Evolutionary conservation across 495 filamentous ascomycete species (phyloP).

Genomic region (Thozetella sp.): DNA sequence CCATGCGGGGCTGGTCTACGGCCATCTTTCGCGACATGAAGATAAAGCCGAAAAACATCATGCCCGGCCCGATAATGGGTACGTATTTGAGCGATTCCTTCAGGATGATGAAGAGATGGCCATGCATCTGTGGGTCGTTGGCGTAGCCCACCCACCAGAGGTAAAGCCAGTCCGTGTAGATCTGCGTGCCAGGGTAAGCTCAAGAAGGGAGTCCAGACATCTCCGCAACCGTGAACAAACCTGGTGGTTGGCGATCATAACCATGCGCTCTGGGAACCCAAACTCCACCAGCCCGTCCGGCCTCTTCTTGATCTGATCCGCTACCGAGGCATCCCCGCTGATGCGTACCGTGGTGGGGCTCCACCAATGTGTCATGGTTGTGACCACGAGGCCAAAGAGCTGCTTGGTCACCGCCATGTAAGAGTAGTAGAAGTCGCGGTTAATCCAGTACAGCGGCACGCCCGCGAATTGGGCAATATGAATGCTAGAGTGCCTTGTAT

Average conservation of each 20-base stretch:
- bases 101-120: conserved; percentile 83
- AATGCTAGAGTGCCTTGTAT: conserved; percentile 44
- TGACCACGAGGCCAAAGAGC: conserved; percentile 72
- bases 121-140: conserved; percentile 65
- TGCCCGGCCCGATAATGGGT: conserved; percentile 74
- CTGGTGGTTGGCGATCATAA: conserved; percentile 87
- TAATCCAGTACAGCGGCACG: conserved; percentile 68
- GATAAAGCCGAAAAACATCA: conserved; percentile 83
- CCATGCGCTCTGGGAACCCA: conserved; percentile 72
- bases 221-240: conserved; percentile 36
- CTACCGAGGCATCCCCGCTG: conserved; percentile 74
- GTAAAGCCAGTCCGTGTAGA: conserved; percentile 90
- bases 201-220: no score
- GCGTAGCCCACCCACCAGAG: conserved; percentile 88
- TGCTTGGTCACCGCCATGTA: conserved; percentile 81
- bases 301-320: conserved; percentile 65
- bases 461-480: conserved; percentile 68
- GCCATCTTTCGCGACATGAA: conserved; percentile 84
- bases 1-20: conserved; percentile 71
- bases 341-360: conserved; percentile 74
- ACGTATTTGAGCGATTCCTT: conserved; percentile 82
- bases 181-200: conserved; percentile 29
- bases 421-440: conserved; percentile 70
- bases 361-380: conserved; percentile 82
- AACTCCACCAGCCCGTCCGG: conserved; percentile 69